A percentile compares a stretch with the other conserved stretches of the same genome.
phyloP scores from a whole-genome alignment of 75 land plant species.

The Picea sitchensis region DNA sequence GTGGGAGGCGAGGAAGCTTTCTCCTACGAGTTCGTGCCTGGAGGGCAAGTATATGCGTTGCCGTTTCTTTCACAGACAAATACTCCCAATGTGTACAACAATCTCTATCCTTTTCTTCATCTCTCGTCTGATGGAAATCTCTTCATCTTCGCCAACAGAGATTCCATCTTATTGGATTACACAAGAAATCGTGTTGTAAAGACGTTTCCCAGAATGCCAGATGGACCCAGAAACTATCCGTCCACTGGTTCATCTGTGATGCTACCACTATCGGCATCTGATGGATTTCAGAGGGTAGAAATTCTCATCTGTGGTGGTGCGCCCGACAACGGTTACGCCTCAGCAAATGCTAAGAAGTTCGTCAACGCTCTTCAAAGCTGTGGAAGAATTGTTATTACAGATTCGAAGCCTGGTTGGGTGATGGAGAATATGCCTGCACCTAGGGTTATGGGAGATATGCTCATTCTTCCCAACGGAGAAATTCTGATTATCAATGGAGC shows the following conservation, averaged over 20 bases:
- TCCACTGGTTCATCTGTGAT: constrained; percentile 24
- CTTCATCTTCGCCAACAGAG: constrained; percentile 55
- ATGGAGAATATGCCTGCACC: constrained; percentile 64
- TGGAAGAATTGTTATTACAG: constrained; percentile 51
- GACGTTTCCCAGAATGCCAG: constrained; percentile 28
- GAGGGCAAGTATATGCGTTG: constrained; percentile 20
- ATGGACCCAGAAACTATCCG: constrained; percentile 29
- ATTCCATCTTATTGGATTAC: constrained; percentile 58
- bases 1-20: constrained; percentile 46
- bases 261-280: constrained; percentile 13
- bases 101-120: constrained; percentile 49
- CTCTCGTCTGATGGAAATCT: constrained; percentile 42
- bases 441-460: constrained; percentile 82
- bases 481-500: constrained; percentile 80
- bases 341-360: constrained; percentile 9
- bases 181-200: constrained; percentile 17
- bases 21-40: constrained; percentile 39
- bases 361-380: constrained; percentile 36
- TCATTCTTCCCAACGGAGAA: constrained; percentile 56
- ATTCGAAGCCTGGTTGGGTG: constrained; percentile 42
- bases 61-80: constrained; percentile 26
- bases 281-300: constrained; percentile 16
- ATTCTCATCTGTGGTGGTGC: constrained; percentile 78
- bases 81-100: constrained; percentile 16
- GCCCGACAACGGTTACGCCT: constrained; percentile 18